phyloP scores from a whole-genome alignment of 78 protist species.

The Chrysochromulina parva region DNA sequence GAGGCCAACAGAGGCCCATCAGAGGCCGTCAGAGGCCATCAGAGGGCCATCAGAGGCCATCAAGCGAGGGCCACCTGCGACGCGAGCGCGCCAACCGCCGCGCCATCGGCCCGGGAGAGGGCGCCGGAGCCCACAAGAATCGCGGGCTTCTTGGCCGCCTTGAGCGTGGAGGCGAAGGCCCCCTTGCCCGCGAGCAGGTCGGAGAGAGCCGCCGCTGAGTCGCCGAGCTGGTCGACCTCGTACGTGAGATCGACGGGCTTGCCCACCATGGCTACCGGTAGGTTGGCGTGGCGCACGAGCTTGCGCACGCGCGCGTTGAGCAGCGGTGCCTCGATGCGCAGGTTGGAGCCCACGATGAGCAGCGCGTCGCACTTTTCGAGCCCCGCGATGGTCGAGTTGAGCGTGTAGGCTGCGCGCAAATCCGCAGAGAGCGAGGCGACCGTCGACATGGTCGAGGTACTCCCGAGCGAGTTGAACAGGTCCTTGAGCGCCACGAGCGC shows the following conservation, averaged over 20 bases:
- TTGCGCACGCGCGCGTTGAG: conserved; percentile 65
- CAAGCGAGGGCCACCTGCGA: no score
- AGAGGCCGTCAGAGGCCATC: no score
- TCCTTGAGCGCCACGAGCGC: conserved; percentile 45
- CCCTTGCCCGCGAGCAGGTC: neutral
- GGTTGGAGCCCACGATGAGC: conserved; percentile 63
- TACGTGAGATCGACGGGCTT: conserved; percentile 7
- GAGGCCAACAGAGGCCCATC: no score
- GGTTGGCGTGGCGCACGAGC: conserved; percentile 19
- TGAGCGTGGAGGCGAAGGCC: neutral
- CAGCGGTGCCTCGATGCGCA: conserved; percentile 62
- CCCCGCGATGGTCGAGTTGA: conserved; percentile 52
- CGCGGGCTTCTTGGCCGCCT: conserved; percentile 52
- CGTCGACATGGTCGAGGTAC: neutral
- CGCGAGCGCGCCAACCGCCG: no score
- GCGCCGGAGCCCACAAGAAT: conserved; percentile 52
- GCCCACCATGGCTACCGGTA: conserved; percentile 50
- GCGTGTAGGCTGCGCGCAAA: conserved; percentile 25
- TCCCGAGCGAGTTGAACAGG: conserved; percentile 34
- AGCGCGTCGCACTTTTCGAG: conserved; percentile 57
- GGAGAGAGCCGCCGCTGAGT: neutral
- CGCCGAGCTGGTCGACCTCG: conserved; percentile 56
- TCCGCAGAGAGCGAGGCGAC: neutral
- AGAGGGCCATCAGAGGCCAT: no score
- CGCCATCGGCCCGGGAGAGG: neutral